These are phyloP conservation scores for Penicillium palitans DNA, from an alignment of 2,329 filamentous ascomycete species.

Conservation along the genomic window DNA sequence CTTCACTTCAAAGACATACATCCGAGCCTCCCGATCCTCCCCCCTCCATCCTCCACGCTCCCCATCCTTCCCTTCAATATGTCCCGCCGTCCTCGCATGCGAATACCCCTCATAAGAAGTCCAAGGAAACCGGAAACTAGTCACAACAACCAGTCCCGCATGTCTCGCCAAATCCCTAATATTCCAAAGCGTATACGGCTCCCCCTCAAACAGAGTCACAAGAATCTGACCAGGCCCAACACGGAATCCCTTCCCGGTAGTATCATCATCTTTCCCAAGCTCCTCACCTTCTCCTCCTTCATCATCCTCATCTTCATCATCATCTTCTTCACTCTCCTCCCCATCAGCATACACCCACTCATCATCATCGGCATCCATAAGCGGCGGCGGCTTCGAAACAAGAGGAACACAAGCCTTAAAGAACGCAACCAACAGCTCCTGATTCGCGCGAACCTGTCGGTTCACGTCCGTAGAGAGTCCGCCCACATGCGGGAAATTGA, in stretches of 20 bases:
- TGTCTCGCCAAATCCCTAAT: conserved; percentile 82
- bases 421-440: conserved; percentile 56
- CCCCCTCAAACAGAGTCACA: conserved; percentile 86
- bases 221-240: conserved; percentile 60
- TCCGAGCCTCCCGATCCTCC: conserved; percentile 49
- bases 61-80: conserved; percentile 44
- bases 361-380: conserved; percentile 23
- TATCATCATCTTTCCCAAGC: conserved; percentile 14
- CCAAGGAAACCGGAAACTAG: conserved; percentile 52
- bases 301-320: conserved; percentile 18
- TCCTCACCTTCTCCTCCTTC: conserved; percentile 18
- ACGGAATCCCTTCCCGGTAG: conserved; percentile 22
- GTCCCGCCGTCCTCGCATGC: conserved; percentile 49
- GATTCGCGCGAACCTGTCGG: conserved; percentile 88
- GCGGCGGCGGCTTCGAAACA: conserved; percentile 32
- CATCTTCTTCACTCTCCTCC: conserved; percentile 16
- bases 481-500: conserved; percentile 97
- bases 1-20: conserved; percentile 49
- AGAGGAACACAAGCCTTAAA: conserved; percentile 48
- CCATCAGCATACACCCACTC: conserved; percentile 29
- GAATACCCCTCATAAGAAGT: conserved; percentile 49
- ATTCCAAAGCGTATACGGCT: conserved; percentile 96
- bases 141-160: conserved; percentile 47
- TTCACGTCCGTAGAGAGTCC: conserved; percentile 92
- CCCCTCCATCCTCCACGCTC: conserved; percentile 49